These are phyloP conservation scores for Arabidopsis hybrid DNA, from an alignment of 441 rosid genomes.

Conservation along the genomic window DNA sequence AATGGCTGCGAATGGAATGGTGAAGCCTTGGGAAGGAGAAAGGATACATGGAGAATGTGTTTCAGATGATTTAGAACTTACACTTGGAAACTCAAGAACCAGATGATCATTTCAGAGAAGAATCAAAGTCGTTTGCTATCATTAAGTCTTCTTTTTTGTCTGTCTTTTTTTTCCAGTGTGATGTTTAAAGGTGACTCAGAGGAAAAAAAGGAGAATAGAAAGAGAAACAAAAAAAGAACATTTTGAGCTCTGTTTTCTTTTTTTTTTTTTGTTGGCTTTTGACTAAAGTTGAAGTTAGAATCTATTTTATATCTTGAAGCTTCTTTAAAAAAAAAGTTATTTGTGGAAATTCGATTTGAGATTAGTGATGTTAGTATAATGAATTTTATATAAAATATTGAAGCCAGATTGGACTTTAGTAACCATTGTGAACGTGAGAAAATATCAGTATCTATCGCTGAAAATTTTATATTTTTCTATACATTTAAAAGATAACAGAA, in stretches of 20 bases:
- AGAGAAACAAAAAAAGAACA: background rate
- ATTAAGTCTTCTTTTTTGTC: conserved; percentile 17
- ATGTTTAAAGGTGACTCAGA: conserved; percentile 34
- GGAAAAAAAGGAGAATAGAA: background rate
- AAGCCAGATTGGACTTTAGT: conserved; percentile 16
- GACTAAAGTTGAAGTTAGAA: conserved; percentile 37
- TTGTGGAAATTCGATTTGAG: conserved; percentile 26
- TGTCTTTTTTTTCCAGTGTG: conserved; percentile 29
- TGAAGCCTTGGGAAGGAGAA: conserved; percentile 87
- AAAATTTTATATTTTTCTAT: background rate
- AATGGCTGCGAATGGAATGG: conserved; percentile 58
- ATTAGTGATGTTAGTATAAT: background rate
- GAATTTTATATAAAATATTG: background rate
- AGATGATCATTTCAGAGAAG: conserved; percentile 53
- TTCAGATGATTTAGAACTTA: conserved; percentile 79
- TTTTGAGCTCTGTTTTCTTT: conserved; percentile 22
- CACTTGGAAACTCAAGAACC: conserved; percentile 79
- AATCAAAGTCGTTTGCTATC: conserved; percentile 18
- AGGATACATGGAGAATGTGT: conserved; percentile 76
- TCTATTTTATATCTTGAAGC: conserved; percentile 8
- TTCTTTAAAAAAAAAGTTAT: background rate
- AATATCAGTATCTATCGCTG: background rate
- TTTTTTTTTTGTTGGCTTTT: conserved; percentile 27
- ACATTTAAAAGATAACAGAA: background rate
- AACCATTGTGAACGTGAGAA: conserved; percentile 29